Base-by-base conservation (phyloP, 768 basidiomycete genomes). In the Boletus pseudopeckii region DNA sequence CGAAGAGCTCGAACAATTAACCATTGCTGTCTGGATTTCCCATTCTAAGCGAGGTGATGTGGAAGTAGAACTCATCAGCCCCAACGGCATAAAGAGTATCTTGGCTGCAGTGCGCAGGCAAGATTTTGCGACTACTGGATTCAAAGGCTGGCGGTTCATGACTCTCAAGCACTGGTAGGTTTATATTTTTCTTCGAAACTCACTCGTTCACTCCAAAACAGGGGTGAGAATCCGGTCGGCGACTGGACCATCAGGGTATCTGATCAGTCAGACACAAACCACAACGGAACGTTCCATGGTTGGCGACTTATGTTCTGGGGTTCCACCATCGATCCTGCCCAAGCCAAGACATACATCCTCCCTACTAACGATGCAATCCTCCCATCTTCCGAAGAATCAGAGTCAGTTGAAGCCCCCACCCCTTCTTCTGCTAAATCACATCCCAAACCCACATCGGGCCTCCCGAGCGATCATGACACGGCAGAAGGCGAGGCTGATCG, bases 131-230 rank as follows among this genome's bases (percentile, higher is more conserved):
- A 68, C 63, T 5, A 78, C 76, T 9, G 96, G 97, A 9, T 96
- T 80, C 68, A 82, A 83, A n/a, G 95, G 92, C 1, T 99, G 97
- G 97, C 86, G 80, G n/a, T 99, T 99, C 69, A 98, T 98, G 94
- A 83, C 84, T 32, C 82, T 98, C 52, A 99, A 99, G 71, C 97
- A 99, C 65, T 99, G 97, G 96, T 95, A 53, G 22, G 71, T 50
- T 50, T 9, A 32, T 37, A 2, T 53, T 34, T 59, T 22, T 11
- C 53, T 45, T 18, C 43, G n/a, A 54, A 34, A 14, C 7, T 24
- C 47, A 26, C 36, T 34, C 48, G 11, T 53, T 71, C 37, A 73
- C 54, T 28, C 1, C 38, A 20, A 48, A 34, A 24, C 56, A 98
- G 96, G 96, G 94, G 90, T 37, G 97, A 99, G 73, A 77, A 90